Conservation (phyloP, 306 rosid species). For the Rosa chinensis region DNA sequence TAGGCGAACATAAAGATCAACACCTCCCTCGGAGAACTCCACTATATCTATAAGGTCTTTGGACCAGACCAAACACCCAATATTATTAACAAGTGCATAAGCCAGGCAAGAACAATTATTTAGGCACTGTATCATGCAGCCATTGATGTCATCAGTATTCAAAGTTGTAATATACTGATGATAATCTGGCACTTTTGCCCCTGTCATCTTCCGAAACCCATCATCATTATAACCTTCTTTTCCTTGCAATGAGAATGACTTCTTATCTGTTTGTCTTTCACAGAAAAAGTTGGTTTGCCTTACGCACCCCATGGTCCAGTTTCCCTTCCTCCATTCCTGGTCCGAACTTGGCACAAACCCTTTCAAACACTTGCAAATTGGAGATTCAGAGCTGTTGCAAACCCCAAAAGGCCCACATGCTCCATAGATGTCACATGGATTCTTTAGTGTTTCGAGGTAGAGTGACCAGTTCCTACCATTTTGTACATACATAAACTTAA, state of each 20-base stretch:
- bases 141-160: background rate
- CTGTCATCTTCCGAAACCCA: background rate
- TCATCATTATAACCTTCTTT: background rate
- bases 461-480: too few species aligned
- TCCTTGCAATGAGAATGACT: background rate
- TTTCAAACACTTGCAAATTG: too few species aligned
- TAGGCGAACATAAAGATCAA: constrained; percentile 9
- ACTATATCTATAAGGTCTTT: constrained; percentile 14
- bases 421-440: too few species aligned
- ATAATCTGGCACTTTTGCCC: constrained; percentile 19
- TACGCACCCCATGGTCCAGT: too few species aligned
- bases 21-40: background rate
- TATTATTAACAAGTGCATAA: constrained; percentile 7
- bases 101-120: constrained; percentile 38
- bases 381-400: too few species aligned
- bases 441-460: too few species aligned
- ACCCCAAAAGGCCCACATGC: too few species aligned
- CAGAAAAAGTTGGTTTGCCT: too few species aligned
- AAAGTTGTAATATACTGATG: background rate
- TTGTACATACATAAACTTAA: too few species aligned
- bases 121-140: constrained; percentile 24
- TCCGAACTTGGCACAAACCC: too few species aligned
- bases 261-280: background rate
- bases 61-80: constrained; percentile 34
- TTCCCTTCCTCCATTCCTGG: too few species aligned